Evolutionary conservation across 768 basidiomycete genomes (phyloP).

Genomic region (Phanerochaete sordida): DNA sequence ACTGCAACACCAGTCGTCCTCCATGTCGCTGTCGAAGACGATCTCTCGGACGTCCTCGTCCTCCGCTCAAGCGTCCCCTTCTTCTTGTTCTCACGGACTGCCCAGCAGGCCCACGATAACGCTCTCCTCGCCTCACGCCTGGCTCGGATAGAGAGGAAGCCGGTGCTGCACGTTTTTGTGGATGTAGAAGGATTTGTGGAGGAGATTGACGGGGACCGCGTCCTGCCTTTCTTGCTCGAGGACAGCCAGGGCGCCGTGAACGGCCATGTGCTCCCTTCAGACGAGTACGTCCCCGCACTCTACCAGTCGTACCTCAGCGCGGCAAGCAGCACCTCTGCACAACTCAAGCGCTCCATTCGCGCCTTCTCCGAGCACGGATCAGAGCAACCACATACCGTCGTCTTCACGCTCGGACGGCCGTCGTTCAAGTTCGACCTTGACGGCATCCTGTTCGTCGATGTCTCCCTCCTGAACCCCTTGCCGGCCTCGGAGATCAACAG

Average conservation of each 20-base stretch:
- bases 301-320: slow-evolving; percentile 67
- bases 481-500: slow-evolving; percentile 50
- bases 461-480: slow-evolving; percentile 71
- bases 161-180: slow-evolving; percentile 82
- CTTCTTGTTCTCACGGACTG: slow-evolving; percentile 72
- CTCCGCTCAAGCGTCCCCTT: slow-evolving; percentile 79
- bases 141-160: slow-evolving; percentile 63
- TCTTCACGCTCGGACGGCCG: slow-evolving; percentile 66
- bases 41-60: slow-evolving; percentile 71
- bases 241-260: slow-evolving; percentile 30
- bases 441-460: slow-evolving; percentile 58
- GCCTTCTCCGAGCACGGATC: slow-evolving; percentile 53
- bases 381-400: slow-evolving; percentile 55
- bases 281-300: slow-evolving; percentile 26
- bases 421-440: slow-evolving; percentile 43
- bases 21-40: slow-evolving; percentile 57
- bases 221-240: slow-evolving; percentile 57
- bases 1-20: slow-evolving; percentile 64
- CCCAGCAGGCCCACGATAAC: slow-evolving; percentile 87
- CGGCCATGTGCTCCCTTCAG: slow-evolving; percentile 27
- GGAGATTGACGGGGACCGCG: slow-evolving; percentile 55
- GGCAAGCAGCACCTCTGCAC: slow-evolving; percentile 57
- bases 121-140: slow-evolving; percentile 82
- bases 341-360: slow-evolving; percentile 57
- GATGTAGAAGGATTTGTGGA: slow-evolving; percentile 37